Evolutionary conservation across 2,329 filamentous ascomycete species (phyloP), one percentile per base, ranked within the genome.

Genomic region (Cytospora schulzeri): DNA sequence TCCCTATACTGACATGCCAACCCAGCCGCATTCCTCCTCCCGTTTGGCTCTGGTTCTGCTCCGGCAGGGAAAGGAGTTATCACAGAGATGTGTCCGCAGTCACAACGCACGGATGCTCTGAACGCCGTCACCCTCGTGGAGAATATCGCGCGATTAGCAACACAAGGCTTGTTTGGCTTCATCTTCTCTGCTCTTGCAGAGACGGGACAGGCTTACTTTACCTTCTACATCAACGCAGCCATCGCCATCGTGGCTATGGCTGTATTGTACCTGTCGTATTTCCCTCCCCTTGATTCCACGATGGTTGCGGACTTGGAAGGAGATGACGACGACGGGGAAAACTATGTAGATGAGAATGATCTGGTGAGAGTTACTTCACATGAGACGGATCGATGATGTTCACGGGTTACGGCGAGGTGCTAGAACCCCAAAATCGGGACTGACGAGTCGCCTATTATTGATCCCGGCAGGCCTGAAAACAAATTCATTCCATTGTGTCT

Each of bases 21-120:
- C n/a, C 0, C 64, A 82, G 84, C 88, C 1, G 87, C 87, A 0
- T 82, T 85, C 29, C 72, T 91, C 1, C 79, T 92, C 0, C 89
- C 89, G 0, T 85, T 91, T 33, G 88, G 87, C 0, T 89, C 88
- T 0, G 89, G 89, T 0, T 88, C 88, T 0, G 89, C 88, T 0
- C 83, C 88, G 0, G 87, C 89, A 0, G 87, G 88, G 1, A 92
- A 91, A 68, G 89, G 89, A 0, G 87, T 89, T n/a, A 90, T 91
- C 65, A 83, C 90, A 0, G 85, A 89, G 63, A 89, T 91, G 87
- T 88, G 88, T 53, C 78, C 87, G 0, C 79, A 85, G 1, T 80
- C 80, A 0, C 83, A 89, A 62, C 81, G 88, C 0, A 81, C 85
- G 0, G 89, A 92, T 70, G 89, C 89, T 0, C 76, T 92, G 3